Evolutionary conservation across 1,284 basidiomycete genomes (phyloP).

Genomic region (Sporisorium sorghi): DNA sequence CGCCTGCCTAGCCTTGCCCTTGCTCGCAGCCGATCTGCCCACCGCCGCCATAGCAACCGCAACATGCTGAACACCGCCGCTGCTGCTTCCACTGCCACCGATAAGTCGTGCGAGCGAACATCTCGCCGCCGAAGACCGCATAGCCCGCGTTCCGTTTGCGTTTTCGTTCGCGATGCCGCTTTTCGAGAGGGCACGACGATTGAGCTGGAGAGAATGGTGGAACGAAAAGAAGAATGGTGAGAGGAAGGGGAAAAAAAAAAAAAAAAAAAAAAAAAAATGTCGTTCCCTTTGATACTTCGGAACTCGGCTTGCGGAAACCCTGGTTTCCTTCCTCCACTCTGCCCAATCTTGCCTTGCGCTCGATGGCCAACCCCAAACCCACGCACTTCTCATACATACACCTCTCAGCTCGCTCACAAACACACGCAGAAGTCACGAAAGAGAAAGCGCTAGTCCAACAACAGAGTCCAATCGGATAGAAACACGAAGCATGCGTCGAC

Average conservation of each 20-base stretch:
- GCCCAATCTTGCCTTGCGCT: neutral
- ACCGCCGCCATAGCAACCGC: neutral
- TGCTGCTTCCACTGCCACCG: too few relatives aligned
- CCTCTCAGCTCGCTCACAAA: neutral
- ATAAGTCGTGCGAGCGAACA: too few relatives aligned
- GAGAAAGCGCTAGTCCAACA: neutral
- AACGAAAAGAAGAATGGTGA: neutral
- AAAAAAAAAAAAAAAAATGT: neutral
- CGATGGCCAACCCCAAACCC: neutral
- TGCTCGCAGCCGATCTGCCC: neutral
- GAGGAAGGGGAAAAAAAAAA: too few relatives aligned
- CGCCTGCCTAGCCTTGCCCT: slow-evolving; percentile 1
- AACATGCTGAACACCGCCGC: neutral
- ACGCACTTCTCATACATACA: neutral
- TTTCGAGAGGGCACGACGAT: too few relatives aligned
- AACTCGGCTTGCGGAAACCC: neutral
- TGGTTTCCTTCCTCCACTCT: neutral
- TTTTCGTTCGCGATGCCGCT: neutral
- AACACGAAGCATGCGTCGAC: too few relatives aligned
- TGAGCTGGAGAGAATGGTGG: too few relatives aligned
- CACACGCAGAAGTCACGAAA: neutral
- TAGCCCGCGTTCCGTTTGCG: neutral
- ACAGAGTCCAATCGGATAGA: too few relatives aligned
- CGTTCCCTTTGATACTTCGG: neutral
- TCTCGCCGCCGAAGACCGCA: slow-evolving; percentile 3